Evolutionary conservation across 164 flowering plant species (phyloP), one percentile per base, ranked within the genome.

Genomic region (Umbilicus rupestris): DNA sequence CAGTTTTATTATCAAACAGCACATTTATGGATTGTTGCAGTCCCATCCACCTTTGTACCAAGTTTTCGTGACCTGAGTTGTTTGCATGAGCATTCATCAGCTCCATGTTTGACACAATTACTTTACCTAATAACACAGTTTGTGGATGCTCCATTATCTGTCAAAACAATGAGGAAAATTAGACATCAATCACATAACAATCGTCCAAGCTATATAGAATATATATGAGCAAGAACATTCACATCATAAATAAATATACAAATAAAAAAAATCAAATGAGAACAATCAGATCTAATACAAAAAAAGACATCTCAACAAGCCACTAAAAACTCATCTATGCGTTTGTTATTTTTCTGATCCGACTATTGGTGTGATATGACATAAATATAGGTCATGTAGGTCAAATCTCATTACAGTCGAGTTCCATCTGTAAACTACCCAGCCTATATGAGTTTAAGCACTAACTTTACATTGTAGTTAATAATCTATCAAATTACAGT

Each of bases 61-160:
- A 65, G 72, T 49, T 76, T n/a, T 80, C 62, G 15, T 42, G 72
- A 17, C 80, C 82, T 57, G 72, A 35, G 12, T 72, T 74, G 37
- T 80, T 83, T 39, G 29, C 44, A 73, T 76, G 75, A 39, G 91
- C 86, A 77, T 84, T 77, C 59, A 81, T 76, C 70, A 90, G 66
- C 26, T 80, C 71, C 42, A 77, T 77, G 72, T 86, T 87, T 49
- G 84, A 45, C 66, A 82, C 72, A 37, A 93, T 67, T 63, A 93
- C 88, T 77, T 80, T 84, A 65, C 65, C 67, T 31, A 90, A 73
- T 64, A 82, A 67, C 73, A 79, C 75, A 69, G 96, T 88, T 64
- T 88, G 98, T 45, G 96, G 85, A 75, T 93, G 97, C 71, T 84
- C 92, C 84, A 84, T 79, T 67, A 81, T 83, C 98, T 90, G 68